A percentile compares a stretch with the other conserved stretches of the same genome.
Conservation (phyloP, 192 early-diverging fungal genomes). For the Coemansia javaensis region DNA sequence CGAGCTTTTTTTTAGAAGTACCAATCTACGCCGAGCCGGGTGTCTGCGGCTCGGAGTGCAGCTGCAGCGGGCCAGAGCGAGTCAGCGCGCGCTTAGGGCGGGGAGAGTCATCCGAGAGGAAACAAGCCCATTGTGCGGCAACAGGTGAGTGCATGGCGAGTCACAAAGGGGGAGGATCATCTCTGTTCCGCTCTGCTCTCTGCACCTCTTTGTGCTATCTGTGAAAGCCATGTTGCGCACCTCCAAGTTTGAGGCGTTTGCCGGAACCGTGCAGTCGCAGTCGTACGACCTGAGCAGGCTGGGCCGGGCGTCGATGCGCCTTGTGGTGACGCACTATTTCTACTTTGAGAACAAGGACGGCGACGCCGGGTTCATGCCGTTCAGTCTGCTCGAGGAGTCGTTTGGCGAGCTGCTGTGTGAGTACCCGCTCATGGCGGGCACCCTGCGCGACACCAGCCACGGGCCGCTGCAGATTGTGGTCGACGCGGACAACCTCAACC, state of each 20-base stretch:
- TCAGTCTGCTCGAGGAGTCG: background rate
- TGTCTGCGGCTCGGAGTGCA: no score
- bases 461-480: constrained; percentile 1
- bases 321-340: background rate
- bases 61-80: no score
- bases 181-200: background rate
- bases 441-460: background rate
- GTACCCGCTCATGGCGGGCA: constrained; percentile 7
- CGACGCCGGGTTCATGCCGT: constrained; percentile 4
- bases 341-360: constrained; percentile 1
- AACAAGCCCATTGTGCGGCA: no score
- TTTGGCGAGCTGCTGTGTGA: constrained; percentile 1
- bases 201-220: background rate
- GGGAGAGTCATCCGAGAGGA: no score
- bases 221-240: background rate
- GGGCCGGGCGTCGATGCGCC: no score
- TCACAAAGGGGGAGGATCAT: no score
- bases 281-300: no score
- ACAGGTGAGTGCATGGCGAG: no score
- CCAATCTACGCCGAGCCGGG: no score
- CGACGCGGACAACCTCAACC: constrained; percentile 2
- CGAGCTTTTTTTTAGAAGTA: no score
- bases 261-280: no score
- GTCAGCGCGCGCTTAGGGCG: no score
- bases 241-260: background rate